A percentile compares a stretch with the other conserved stretches of the same genome.
Conservation (phyloP, 441 rosid genomes). For the Eutrema salsugineum region DNA sequence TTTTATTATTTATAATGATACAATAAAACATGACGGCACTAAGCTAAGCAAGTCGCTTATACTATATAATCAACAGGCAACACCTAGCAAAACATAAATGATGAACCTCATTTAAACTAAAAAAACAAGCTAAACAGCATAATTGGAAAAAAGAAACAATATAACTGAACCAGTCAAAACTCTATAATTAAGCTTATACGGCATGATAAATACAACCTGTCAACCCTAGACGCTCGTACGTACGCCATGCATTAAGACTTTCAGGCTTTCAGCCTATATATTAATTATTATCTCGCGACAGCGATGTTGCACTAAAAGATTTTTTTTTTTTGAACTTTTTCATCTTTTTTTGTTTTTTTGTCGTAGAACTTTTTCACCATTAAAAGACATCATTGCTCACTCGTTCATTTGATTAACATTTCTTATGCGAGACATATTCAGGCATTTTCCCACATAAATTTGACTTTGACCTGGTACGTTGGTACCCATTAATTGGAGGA, state of each 20-base stretch:
- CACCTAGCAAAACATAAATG: too few relatives aligned
- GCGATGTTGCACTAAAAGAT: conserved; percentile 1
- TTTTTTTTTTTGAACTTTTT: too few relatives aligned
- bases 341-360: too few relatives aligned
- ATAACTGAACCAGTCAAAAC: neutral
- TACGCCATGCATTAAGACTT: neutral
- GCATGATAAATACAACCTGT: neutral
- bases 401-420: neutral
- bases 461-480: conserved; percentile 2
- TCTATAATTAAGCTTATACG: neutral
- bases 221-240: neutral
- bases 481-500: neutral
- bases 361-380: too few relatives aligned
- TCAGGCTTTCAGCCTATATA: neutral
- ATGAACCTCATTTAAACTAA: too few relatives aligned
- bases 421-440: neutral
- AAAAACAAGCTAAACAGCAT: too few relatives aligned
- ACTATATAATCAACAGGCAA: too few relatives aligned
- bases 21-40: conserved; percentile 38
- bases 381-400: conserved; percentile 4
- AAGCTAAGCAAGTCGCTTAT: conserved; percentile 47
- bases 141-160: too few relatives aligned
- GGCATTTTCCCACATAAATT: neutral
- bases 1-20: too few relatives aligned
- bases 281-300: neutral